These are phyloP conservation scores for Dictyostelium firmibasis DNA, from an alignment of 78 protist species.

Conservation along the genomic window DNA sequence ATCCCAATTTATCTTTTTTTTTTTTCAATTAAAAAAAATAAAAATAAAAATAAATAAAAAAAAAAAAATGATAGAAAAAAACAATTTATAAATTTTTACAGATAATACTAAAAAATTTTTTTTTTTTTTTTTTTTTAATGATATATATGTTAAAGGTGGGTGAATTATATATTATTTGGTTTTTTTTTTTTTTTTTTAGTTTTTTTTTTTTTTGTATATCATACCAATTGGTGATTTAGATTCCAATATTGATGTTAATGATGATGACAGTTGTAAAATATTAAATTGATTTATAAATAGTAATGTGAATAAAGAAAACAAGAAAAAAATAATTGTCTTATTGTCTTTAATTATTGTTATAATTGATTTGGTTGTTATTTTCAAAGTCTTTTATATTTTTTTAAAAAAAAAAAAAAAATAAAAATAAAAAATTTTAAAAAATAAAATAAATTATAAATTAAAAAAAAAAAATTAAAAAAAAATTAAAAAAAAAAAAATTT, in stretches of 20 bases:
- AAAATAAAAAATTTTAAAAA: not conserved
- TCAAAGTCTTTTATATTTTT: not conserved
- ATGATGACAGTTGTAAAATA: not conserved
- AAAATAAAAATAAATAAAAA: no score
- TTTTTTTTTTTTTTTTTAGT: not conserved
- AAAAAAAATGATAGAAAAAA: not conserved
- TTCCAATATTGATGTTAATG: not conserved
- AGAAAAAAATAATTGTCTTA: not conserved
- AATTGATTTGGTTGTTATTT: not conserved
- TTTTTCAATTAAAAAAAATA: not conserved
- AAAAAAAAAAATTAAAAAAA: not conserved
- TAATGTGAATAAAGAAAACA: not conserved
- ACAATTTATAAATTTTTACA: no score
- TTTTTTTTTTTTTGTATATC: not conserved
- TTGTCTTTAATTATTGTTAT: not conserved
- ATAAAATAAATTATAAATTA: not conserved
- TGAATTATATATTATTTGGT: no score
- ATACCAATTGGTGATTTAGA: not conserved
- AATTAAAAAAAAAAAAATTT: not conserved
- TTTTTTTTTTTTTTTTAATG: no score
- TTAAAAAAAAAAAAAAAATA: not conserved
- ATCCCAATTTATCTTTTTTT: not conserved
- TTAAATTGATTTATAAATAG: not conserved
- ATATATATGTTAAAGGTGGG: not conserved
- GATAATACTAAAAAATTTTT: not conserved